Base-by-base conservation (phyloP, 1,284 basidiomycete species). In the Flammula alnicola region DNA sequence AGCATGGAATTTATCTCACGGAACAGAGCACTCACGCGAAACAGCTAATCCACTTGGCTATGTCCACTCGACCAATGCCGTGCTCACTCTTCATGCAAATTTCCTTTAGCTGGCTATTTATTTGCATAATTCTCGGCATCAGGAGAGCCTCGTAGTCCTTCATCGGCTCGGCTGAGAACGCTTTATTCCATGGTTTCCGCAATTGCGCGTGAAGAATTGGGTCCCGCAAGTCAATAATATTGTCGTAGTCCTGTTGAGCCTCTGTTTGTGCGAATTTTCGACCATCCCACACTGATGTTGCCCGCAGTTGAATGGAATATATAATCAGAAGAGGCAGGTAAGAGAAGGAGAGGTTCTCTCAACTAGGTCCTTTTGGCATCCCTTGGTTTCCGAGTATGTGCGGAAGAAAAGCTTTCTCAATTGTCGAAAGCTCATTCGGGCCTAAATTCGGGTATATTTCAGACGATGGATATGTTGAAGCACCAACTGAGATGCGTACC, bases 101-200 rank as follows among this genome's bases (percentile, higher is more conserved):
- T 11, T 25, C 23, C 33, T 25, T 38, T n/a, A 51, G 44, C 3
- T 44, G 33, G 2, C 12, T 37, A 17, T 20, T 40, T 22, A 54
- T 38, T 17, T 47, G 30, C 1, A 11, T 12, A 12, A 40, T 23
- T n/a, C 42, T 35, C 9, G 37, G 42, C 10, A 51, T 35, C 11
- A 54, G 30, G 4, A 51, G 23, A 14, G 44, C 48, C 42, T 44
- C 48, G 31, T 51, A 54, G 26, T 40, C 48, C 17, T 40, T 51
- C 22, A 54, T 14, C 5, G 48, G 48, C 23, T 44, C 48, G 5
- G 44, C 37, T 10, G 40, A 41, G 27, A 84, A 76, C 0, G 72
- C 83, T 32, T 74, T 73, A 27, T 75, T 75, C 82, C 83, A 85
- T 3, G 75, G 68, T 43, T 72, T 72, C 14, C 83, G 72, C 9